phyloP scores from a whole-genome alignment of 805 yeast species.

The Metschnikowia cerradonensis region DNA sequence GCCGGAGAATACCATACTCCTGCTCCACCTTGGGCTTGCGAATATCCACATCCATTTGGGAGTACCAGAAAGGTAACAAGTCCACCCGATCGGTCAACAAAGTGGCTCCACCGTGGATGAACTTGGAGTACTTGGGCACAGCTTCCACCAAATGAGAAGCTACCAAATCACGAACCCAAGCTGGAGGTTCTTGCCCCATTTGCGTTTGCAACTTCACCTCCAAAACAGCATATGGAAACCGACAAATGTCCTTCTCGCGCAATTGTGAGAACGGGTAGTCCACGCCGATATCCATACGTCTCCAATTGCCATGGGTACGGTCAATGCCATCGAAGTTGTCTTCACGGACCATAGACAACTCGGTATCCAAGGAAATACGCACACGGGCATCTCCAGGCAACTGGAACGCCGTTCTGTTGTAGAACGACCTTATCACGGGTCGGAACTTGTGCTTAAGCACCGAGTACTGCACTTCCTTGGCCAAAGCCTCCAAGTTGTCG shows the following conservation, averaged over 20 bases:
- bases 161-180: conserved; percentile 92
- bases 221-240: conserved; percentile 95
- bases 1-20: conserved; percentile 60
- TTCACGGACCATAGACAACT: conserved; percentile 94
- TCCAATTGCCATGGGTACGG: conserved; percentile 92
- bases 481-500: conserved; percentile 87
- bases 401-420: conserved; percentile 98
- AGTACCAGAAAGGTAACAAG: conserved; percentile 93
- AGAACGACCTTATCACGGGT: conserved; percentile 94
- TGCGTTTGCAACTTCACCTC: conserved; percentile 98
- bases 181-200: conserved; percentile 97
- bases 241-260: conserved; percentile 77
- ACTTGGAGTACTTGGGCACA: conserved; percentile 95
- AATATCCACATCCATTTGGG: conserved; percentile 95
- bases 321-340: conserved; percentile 92
- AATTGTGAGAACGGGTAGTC: conserved; percentile 92
- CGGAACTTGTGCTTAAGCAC: conserved; percentile 78
- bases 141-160: conserved; percentile 94
- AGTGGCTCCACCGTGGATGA: conserved; percentile 95
- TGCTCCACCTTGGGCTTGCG: conserved; percentile 73
- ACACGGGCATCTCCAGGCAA: conserved; percentile 99
- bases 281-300: conserved; percentile 97
- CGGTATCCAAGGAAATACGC: conserved; percentile 96
- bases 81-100: conserved; percentile 78
- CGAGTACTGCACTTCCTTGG: conserved; percentile 89